phyloP scores from a whole-genome alignment of 2,329 filamentous ascomycete species.

The Massarina eburnea region DNA sequence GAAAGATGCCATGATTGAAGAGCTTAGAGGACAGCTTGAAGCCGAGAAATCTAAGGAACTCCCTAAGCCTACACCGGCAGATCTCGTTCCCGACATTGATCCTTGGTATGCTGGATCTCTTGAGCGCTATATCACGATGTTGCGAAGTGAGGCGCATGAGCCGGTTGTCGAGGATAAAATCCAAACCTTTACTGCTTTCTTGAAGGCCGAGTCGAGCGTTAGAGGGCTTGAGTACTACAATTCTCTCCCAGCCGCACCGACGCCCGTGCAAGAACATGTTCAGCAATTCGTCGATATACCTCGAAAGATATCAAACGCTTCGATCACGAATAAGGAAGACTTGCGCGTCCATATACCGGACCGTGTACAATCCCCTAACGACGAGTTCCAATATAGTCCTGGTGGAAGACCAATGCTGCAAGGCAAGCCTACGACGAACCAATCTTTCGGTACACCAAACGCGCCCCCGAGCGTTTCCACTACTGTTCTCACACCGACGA shows the following conservation, averaged over 20 bases:
- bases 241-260: slow-evolving; percentile 19
- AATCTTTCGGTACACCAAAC: slow-evolving; percentile 12
- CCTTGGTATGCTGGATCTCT: slow-evolving; percentile 60
- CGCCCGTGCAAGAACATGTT: slow-evolving; percentile 2
- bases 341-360: slow-evolving; percentile 23
- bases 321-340: slow-evolving; percentile 10
- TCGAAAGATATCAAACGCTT: slow-evolving; percentile 8
- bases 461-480: slow-evolving; percentile 29
- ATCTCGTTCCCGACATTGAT: slow-evolving; percentile 56
- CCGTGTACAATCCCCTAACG: slow-evolving; percentile 11
- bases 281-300: slow-evolving; percentile 4
- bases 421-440: slow-evolving; percentile 17
- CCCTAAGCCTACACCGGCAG: slow-evolving; percentile 27
- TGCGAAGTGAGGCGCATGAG: slow-evolving; percentile 52
- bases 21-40: slow-evolving; percentile 23
- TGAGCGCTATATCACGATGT: slow-evolving; percentile 57
- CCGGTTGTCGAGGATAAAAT: slow-evolving; percentile 55
- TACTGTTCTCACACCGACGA: slow-evolving; percentile 38
- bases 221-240: slow-evolving; percentile 49
- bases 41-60: slow-evolving; percentile 26
- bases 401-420: slow-evolving; percentile 54
- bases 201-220: slow-evolving; percentile 34
- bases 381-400: slow-evolving; percentile 51
- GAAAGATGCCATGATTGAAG: slow-evolving; percentile 11
- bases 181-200: slow-evolving; percentile 56